Evolutionary conservation across 257 asterid genomes (phyloP).

Genomic region (Striga asiatica): DNA sequence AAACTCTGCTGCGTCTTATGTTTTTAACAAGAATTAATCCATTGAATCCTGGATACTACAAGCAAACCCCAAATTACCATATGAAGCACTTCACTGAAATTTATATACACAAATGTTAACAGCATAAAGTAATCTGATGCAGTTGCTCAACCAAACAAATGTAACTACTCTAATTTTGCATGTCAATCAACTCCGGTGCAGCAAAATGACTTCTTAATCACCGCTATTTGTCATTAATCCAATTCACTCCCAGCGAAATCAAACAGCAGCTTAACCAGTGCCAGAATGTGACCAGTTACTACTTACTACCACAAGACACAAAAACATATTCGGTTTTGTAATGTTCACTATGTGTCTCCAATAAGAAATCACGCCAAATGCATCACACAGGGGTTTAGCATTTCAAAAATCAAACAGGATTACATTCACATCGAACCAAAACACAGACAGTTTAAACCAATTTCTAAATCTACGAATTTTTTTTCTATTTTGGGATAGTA

Average conservation of each 20-base stretch:
- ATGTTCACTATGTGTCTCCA: too few species aligned
- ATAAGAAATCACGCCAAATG: constrained; percentile 4
- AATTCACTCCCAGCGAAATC: background rate
- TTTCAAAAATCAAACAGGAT: constrained; percentile 8
- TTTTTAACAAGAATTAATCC: constrained; percentile 21
- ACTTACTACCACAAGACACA: too few species aligned
- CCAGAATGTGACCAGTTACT: too few species aligned
- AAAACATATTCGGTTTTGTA: too few species aligned
- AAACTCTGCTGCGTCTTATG: constrained; percentile 6
- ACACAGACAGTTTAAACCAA: background rate
- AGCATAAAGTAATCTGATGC: background rate
- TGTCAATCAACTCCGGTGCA: background rate
- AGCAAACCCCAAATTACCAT: constrained; percentile 12
- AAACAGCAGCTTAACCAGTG: background rate
- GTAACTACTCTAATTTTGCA: background rate
- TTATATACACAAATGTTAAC: background rate
- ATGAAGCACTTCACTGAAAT: constrained; percentile 15
- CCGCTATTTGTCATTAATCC: background rate
- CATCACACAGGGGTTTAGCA: constrained; percentile 9
- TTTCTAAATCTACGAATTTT: background rate
- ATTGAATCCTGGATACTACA: constrained; percentile 44
- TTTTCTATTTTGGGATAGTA: too few species aligned
- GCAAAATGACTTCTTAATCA: background rate
- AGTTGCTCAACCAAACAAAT: background rate
- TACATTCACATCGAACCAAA: background rate